phyloP scores from a whole-genome alignment of 2,329 filamentous ascomycete species.

The Colletotrichum destructivum region DNA sequence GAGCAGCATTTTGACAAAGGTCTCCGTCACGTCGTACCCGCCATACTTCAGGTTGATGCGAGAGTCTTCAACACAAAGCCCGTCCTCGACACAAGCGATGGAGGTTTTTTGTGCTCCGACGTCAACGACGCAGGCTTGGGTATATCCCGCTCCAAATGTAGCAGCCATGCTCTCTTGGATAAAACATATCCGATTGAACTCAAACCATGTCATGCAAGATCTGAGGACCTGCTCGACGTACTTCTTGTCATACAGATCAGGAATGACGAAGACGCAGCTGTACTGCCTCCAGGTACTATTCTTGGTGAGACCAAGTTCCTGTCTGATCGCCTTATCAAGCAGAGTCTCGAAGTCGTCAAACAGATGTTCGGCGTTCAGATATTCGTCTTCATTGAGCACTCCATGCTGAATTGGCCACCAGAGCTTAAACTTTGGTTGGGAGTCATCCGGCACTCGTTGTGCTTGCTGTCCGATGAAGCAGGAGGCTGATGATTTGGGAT shows the following conservation, averaged over 20 bases:
- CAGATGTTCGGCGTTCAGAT: conserved; percentile 82
- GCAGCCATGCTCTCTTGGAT: conserved; percentile 97
- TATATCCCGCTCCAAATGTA: conserved; percentile 95
- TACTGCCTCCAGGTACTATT: conserved; percentile 91
- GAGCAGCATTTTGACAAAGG: conserved; percentile 98
- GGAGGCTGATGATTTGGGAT: conserved; percentile 72
- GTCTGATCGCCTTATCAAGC: conserved; percentile 86
- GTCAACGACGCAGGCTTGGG: conserved; percentile 94
- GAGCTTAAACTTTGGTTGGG: conserved; percentile 89
- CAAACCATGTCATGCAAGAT: conserved; percentile 89
- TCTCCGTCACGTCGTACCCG: conserved; percentile 92
- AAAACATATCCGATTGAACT: conserved; percentile 91
- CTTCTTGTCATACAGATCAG: conserved; percentile 94
- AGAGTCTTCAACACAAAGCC: conserved; percentile 94
- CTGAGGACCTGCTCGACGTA: conserved; percentile 90
- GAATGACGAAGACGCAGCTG: conserved; percentile 96
- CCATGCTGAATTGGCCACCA: conserved; percentile 93
- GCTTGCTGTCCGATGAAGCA: conserved; percentile 88
- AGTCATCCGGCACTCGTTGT: conserved; percentile 89
- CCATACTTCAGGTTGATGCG: conserved; percentile 96
- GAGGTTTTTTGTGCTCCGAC: conserved; percentile 98
- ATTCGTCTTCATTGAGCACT: conserved; percentile 92
- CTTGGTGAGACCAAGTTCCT: conserved; percentile 84
- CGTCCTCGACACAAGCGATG: conserved; percentile 96
- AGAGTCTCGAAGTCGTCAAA: conserved; percentile 91